Evolutionary conservation across 2,329 filamentous ascomycete species (phyloP).

Genomic region (Colletotrichum nymphaeae): DNA sequence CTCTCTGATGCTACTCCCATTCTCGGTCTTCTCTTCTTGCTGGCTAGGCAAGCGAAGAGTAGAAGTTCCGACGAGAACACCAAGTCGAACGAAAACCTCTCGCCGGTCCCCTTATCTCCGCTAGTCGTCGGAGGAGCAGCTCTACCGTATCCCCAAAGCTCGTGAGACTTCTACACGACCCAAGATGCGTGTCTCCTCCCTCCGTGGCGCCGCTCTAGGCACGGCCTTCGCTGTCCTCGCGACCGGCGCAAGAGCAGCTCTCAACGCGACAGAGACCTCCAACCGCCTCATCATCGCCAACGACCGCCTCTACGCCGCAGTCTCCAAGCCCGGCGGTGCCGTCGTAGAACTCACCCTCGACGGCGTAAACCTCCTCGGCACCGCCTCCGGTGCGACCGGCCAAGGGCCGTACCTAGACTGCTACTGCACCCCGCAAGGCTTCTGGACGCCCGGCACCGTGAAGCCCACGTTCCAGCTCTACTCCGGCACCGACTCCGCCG

Average conservation of each 20-base stretch:
- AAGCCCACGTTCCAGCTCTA: constrained; percentile 62
- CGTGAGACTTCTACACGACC: neutral
- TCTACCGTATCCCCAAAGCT: neutral
- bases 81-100: neutral
- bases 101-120: neutral
- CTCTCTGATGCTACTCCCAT: too few relatives aligned
- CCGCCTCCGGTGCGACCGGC: constrained; percentile 54
- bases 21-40: neutral
- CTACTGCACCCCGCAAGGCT: constrained; percentile 67
- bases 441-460: constrained; percentile 65
- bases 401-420: constrained; percentile 69
- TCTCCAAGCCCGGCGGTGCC: constrained; percentile 50
- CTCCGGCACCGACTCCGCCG: constrained; percentile 60
- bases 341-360: constrained; percentile 49
- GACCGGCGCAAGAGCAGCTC: constrained; percentile 37
- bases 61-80: neutral
- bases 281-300: constrained; percentile 50
- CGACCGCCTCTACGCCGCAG: constrained; percentile 50
- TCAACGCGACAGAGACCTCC: constrained; percentile 49
- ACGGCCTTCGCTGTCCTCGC: constrained; percentile 10
- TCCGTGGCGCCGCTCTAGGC: constrained; percentile 16
- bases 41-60: neutral
- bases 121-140: neutral
- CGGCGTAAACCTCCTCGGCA: constrained; percentile 59
- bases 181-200: constrained; percentile 17